phyloP scores from a whole-genome alignment of 345 rosid species.

The Mercurialis annua region DNA sequence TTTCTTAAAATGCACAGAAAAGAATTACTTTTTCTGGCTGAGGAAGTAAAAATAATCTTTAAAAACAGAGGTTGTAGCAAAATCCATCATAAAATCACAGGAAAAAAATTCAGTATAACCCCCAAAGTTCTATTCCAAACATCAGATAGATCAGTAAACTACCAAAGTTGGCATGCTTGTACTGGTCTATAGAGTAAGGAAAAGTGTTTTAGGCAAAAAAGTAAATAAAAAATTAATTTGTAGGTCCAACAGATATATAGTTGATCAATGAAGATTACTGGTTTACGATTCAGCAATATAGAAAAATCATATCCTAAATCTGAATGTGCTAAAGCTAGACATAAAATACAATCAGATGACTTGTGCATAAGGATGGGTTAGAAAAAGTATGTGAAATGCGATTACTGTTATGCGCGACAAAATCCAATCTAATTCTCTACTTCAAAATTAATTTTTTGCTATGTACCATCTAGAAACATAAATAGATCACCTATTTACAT shows the following conservation, averaged over 20 bases:
- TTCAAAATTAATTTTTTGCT: too few species aligned
- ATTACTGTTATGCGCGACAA: not conserved
- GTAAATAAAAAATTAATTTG: not conserved
- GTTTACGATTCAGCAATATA: not conserved
- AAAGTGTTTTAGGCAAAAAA: too few species aligned
- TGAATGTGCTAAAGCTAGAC: too few species aligned
- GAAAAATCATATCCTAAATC: too few species aligned
- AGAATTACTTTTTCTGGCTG: too few species aligned
- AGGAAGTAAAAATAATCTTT: not conserved
- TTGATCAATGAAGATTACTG: not conserved
- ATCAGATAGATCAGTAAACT: not conserved
- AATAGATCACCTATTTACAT: too few species aligned
- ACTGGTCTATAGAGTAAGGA: not conserved
- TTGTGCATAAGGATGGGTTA: not conserved
- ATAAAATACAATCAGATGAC: too few species aligned
- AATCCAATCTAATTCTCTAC: not conserved
- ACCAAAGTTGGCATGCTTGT: not conserved
- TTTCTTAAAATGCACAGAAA: too few species aligned
- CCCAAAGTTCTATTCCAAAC: slow-evolving; percentile 1
- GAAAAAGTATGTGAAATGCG: not conserved
- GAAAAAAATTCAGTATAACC: not conserved
- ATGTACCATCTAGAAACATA: not conserved
- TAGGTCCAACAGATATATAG: not conserved
- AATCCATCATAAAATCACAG: not conserved
- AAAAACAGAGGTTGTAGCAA: not conserved